phyloP scores from a whole-genome alignment of 768 basidiomycete genomes.

The Ramaria sp. region DNA sequence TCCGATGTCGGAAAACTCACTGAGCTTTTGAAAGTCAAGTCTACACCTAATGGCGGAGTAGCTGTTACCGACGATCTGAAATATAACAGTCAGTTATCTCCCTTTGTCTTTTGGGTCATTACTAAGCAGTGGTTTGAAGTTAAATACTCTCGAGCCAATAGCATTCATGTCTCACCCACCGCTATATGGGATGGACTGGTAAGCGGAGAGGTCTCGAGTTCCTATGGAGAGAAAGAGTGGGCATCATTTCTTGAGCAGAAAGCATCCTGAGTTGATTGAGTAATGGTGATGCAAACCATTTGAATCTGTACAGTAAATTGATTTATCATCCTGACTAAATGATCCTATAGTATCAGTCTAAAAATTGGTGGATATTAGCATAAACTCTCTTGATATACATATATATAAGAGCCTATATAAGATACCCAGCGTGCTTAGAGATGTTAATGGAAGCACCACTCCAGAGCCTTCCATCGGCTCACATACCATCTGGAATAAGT shows the following conservation, averaged over 20 bases:
- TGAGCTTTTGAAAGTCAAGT: slow-evolving; percentile 51
- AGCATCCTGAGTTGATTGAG: not conserved
- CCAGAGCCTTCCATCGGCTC: too few relatives aligned
- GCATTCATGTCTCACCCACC: slow-evolving; percentile 86
- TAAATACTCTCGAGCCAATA: slow-evolving; percentile 85
- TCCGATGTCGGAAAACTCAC: slow-evolving; percentile 41
- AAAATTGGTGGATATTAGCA: too few relatives aligned
- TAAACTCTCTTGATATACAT: too few relatives aligned
- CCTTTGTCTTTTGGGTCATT: not conserved
- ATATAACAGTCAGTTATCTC: slow-evolving; percentile 45
- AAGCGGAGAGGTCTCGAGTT: slow-evolving; percentile 63
- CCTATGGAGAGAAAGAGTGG: slow-evolving; percentile 24
- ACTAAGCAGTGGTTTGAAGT: slow-evolving; percentile 33
- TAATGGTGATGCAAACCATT: not conserved
- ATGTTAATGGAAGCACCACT: too few relatives aligned
- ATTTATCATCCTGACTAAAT: not conserved
- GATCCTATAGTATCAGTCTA: too few relatives aligned
- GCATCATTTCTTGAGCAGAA: slow-evolving; percentile 1
- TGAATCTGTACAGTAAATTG: not conserved
- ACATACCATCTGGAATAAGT: slow-evolving; percentile 17
- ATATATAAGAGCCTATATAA: too few relatives aligned
- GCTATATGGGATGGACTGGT: slow-evolving; percentile 67
- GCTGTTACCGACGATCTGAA: slow-evolving; percentile 80
- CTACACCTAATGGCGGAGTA: slow-evolving; percentile 67
- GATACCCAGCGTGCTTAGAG: too few relatives aligned